Base-by-base conservation (phyloP, 768 basidiomycete genomes). In the Erythrobasidium yunnanense region DNA sequence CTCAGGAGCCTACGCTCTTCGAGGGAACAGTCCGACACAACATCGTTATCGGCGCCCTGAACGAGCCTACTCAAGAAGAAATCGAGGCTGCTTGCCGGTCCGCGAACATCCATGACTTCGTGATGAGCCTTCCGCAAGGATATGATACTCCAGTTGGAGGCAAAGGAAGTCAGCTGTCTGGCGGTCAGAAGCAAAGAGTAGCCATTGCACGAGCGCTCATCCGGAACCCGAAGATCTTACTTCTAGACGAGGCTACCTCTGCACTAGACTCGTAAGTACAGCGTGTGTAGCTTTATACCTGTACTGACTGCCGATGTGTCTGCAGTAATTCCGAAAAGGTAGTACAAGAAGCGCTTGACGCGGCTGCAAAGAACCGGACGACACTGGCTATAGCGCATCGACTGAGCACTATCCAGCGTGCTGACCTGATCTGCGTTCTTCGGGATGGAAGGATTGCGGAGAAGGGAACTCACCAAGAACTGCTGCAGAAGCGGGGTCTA, bases 321-420 rank as follows among this genome's bases (percentile, higher is more conserved):
- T 2, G 23, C 20, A 55, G 54, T 34, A 85, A 84, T 72, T 89
- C 87, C 23, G 92, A 95, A 77, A 90, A 88, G 76, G 86, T 96
- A 54, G 95, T 99, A 8, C 93, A 97, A 73, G 85, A 83, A 4
- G 95, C 95, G 2, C 81, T 97, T 27, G 95, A 97, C 76, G 82
- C 84, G 73, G 95, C 92, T 6, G 85, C 90, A 1, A 87, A 84
- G 77, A 91, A 91, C 42, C 82, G 93, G 66, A 93, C 92, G 5
- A 95, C 91, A 11, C 15, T 55, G 18, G 23, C 23, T 8, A 86
- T 99, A 69, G 93, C 93, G 1, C 95, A 97, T 77, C 83, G 95
- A 62, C 77, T 99, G 66, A 88, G 87, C 18, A 90, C 88, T 1
- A 92, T 95, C 69, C 89, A 93, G 76, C 88, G 89, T 71, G 89